A percentile compares a stretch with the other conserved stretches of the same genome.
Conservation (phyloP, 768 basidiomycete species). For the Rhodosporidiobolus odoratus region DNA sequence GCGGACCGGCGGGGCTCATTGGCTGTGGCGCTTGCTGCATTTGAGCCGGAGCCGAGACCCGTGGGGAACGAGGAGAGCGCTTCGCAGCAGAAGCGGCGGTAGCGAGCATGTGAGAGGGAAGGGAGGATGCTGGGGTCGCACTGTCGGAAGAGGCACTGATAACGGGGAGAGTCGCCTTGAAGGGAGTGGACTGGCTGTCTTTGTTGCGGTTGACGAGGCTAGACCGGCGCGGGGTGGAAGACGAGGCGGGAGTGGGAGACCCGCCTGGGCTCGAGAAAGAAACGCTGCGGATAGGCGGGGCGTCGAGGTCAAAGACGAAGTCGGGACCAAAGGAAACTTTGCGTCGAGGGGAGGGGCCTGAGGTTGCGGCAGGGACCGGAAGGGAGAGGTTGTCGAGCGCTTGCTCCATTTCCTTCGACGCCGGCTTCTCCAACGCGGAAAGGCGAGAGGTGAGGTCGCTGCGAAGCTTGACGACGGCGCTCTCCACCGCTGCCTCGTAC, state of each 20-base stretch:
- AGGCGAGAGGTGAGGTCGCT: background rate
- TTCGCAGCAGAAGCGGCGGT: background rate
- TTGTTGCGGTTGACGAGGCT: background rate
- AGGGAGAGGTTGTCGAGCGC: too few relatives aligned
- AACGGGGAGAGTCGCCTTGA: background rate
- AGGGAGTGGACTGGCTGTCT: background rate
- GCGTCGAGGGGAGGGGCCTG: background rate
- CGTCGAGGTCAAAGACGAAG: conserved; percentile 3
- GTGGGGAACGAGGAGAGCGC: background rate
- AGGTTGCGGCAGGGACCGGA: background rate
- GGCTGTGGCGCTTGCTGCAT: background rate
- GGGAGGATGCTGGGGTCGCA: background rate
- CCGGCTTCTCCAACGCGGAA: background rate
- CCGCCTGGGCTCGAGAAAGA: conserved; percentile 12
- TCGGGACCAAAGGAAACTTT: background rate
- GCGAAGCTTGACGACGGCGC: background rate
- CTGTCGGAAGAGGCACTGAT: too few relatives aligned
- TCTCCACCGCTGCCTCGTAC: background rate
- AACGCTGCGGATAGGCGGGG: background rate
- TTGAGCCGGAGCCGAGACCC: background rate
- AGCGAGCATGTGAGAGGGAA: conserved; percentile 12
- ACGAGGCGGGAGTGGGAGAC: background rate
- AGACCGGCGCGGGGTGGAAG: background rate
- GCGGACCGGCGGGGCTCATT: background rate
- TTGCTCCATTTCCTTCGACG: background rate